Evolutionary conservation across 805 yeast species (phyloP).

Genomic region (Lipomyces mesembrius): DNA sequence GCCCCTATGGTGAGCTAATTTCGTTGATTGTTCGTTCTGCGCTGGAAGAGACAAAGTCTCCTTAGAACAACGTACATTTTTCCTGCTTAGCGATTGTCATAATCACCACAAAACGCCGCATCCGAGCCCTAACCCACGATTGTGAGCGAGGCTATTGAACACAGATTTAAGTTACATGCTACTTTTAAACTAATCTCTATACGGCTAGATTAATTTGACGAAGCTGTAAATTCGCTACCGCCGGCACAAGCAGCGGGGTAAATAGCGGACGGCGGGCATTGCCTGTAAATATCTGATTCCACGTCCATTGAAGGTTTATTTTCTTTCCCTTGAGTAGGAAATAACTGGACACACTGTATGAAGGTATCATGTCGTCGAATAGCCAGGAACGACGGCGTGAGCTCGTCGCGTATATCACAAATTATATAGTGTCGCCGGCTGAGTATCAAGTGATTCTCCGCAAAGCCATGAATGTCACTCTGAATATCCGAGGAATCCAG

Average conservation of each 20-base stretch:
- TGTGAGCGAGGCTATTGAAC: too few relatives aligned
- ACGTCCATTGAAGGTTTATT: neutral
- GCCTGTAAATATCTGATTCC: neutral
- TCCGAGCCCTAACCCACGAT: too few relatives aligned
- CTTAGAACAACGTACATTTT: too few relatives aligned
- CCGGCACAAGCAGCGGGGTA: neutral
- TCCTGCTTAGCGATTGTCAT: too few relatives aligned
- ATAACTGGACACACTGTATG: neutral
- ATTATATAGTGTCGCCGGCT: slow-evolving; percentile 19
- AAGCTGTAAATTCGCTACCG: neutral
- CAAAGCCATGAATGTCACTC: neutral
- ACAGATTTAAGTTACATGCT: too few relatives aligned
- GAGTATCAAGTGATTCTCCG: slow-evolving; percentile 16
- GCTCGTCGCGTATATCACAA: slow-evolving; percentile 14
- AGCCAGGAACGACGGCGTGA: slow-evolving; percentile 2
- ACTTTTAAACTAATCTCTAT: too few relatives aligned
- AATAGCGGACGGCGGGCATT: neutral
- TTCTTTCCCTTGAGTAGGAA: neutral
- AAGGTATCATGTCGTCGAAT: neutral
- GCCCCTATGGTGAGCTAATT: neutral
- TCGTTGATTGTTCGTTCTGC: neutral
- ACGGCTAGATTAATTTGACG: too few relatives aligned
- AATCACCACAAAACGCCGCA: too few relatives aligned
- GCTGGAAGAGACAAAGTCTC: too few relatives aligned
- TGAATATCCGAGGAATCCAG: neutral